Conservation (phyloP, 73 alveolate genomes). For the Blepharisma stoltei region DNA sequence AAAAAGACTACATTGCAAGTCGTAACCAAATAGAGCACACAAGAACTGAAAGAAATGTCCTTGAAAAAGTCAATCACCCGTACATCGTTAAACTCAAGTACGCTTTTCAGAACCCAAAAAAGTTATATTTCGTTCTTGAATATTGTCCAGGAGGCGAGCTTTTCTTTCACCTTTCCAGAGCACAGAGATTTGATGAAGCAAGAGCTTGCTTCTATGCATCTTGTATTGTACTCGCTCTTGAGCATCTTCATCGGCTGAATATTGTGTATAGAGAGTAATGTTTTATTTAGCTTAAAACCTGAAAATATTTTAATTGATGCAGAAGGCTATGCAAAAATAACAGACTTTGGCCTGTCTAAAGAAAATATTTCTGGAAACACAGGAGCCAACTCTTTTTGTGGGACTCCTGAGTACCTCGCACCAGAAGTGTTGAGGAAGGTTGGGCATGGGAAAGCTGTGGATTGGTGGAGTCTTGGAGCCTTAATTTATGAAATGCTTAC, state of each 20-base stretch:
- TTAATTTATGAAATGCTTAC: conserved; percentile 54
- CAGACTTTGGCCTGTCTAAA: conserved; percentile 75
- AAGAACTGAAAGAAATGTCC: conserved; percentile 37
- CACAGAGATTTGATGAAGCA: conserved; percentile 43
- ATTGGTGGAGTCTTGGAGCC: conserved; percentile 79
- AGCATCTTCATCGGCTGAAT: conserved; percentile 63
- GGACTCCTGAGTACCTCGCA: conserved; percentile 87
- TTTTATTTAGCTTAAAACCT: conserved; percentile 62
- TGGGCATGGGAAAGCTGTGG: conserved; percentile 75
- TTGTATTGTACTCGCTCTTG: conserved; percentile 60
- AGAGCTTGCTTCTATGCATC: conserved; percentile 79
- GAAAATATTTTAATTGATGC: conserved; percentile 63
- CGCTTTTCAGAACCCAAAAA: conserved; percentile 49
- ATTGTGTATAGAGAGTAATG: conserved; percentile 74
- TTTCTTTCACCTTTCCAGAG: conserved; percentile 41
- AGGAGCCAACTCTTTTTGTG: conserved; percentile 69
- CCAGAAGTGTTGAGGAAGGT: conserved; percentile 70
- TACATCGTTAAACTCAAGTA: conserved; percentile 46
- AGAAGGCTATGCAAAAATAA: conserved; percentile 68
- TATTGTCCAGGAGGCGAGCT: conserved; percentile 66
- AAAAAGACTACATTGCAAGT: conserved; percentile 47
- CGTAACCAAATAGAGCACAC: conserved; percentile 32
- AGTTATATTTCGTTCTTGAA: conserved; percentile 56
- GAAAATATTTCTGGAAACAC: conserved; percentile 45
- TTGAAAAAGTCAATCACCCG: conserved; percentile 45